A percentile compares a stretch with the other conserved stretches of the same genome.
Evolutionary conservation across 306 rosid genomes (phyloP).

Genomic region (Lithocarpus polystachyus): DNA sequence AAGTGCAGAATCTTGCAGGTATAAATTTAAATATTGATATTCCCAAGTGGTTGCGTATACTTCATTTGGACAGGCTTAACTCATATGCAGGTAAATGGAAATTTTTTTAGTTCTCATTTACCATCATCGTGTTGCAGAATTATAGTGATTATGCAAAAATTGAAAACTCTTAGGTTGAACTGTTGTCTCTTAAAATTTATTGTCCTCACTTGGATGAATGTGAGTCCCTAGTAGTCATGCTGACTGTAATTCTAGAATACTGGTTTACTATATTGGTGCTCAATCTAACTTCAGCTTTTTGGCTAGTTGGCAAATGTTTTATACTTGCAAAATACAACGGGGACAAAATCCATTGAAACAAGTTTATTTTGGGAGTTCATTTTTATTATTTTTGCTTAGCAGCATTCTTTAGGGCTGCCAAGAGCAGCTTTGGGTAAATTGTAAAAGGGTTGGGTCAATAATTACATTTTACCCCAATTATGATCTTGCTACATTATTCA

Average conservation of each 20-base stretch:
- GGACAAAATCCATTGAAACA: not conserved
- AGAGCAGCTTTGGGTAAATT: not conserved
- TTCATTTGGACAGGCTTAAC: constrained; percentile 80
- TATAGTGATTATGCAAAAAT: constrained; percentile 12
- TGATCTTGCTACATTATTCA: not conserved
- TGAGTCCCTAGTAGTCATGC: not conserved
- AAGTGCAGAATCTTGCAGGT: constrained; percentile 79
- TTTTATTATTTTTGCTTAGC: not conserved
- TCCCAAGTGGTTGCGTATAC: constrained; percentile 86
- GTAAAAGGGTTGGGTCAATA: too few relatives aligned
- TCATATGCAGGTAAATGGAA: constrained; percentile 60
- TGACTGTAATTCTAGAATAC: not conserved
- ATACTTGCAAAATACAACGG: not conserved
- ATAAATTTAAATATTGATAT: constrained; percentile 78
- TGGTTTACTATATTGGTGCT: not conserved
- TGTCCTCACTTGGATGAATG: not conserved
- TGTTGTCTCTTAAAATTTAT: not conserved
- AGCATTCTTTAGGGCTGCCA: not conserved
- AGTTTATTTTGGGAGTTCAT: not conserved
- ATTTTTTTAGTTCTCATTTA: constrained; percentile 12
- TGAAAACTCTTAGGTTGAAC: not conserved
- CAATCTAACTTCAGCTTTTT: not conserved
- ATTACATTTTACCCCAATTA: not conserved
- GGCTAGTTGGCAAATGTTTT: not conserved
- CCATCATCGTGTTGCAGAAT: constrained; percentile 8